Percentiles rank a stretch among this genome's conserved stretches.
Evolutionary conservation across 2,329 filamentous ascomycete species (phyloP).

Genomic region (Sarocladium kiliense): DNA sequence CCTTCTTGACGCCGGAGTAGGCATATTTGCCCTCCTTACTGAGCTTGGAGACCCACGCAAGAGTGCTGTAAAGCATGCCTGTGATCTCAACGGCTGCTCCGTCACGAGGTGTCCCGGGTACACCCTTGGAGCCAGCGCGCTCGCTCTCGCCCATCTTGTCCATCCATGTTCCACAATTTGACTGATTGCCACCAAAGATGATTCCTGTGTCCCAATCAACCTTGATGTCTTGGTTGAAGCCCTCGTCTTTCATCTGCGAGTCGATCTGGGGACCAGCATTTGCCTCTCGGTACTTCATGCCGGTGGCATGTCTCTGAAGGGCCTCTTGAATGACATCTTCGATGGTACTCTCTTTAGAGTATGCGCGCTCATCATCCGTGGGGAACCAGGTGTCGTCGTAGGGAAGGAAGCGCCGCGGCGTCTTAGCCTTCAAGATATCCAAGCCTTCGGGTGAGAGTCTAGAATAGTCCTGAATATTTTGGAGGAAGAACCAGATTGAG

Average conservation of each 20-base stretch:
- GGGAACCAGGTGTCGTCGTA: constrained; percentile 96
- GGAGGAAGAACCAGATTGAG: constrained; percentile 96
- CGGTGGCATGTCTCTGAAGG: constrained; percentile 83
- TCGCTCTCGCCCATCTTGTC: constrained; percentile 99
- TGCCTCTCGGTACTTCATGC: constrained; percentile 88
- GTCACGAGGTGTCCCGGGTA: constrained; percentile 94
- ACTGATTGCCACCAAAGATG: constrained; percentile 89
- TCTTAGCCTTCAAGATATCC: constrained; percentile 67
- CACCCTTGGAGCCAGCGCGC: constrained; percentile 83
- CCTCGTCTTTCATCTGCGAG: constrained; percentile 85
- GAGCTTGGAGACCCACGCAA: constrained; percentile 72
- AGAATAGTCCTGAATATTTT: constrained; percentile 91
- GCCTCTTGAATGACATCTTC: constrained; percentile 91
- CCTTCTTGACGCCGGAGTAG: constrained; percentile 65
- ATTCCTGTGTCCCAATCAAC: constrained; percentile 89
- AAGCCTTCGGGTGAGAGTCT: constrained; percentile 74
- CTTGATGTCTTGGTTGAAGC: constrained; percentile 86
- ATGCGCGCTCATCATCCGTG: constrained; percentile 74
- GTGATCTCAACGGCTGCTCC: constrained; percentile 94
- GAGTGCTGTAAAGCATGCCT: constrained; percentile 83
- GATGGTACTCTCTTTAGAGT: constrained; percentile 77
- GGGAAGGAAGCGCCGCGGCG: constrained; percentile 81
- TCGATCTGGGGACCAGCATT: constrained; percentile 88
- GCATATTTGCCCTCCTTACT: constrained; percentile 64
- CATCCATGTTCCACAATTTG: constrained; percentile 99